Conservation (phyloP, 371 early-diverging fungal genomes). For the Rhizopus microsporus region DNA sequence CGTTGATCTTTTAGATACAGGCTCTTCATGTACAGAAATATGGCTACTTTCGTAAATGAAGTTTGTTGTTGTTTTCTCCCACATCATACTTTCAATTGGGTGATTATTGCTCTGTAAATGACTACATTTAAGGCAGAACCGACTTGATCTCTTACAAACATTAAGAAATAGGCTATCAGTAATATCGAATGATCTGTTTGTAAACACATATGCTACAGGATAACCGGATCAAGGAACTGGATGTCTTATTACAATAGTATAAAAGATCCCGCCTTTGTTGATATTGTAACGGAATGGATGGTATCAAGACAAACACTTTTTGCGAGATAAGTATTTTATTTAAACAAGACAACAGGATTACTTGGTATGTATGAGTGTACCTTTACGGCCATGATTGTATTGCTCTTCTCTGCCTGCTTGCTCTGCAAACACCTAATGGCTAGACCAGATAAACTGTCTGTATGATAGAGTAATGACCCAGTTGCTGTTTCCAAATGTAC, state of each 20-base stretch:
- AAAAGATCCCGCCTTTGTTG: conserved; percentile 22
- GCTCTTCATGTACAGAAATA: conserved; percentile 23
- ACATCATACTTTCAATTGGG: conserved; percentile 12
- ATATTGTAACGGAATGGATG: conserved; percentile 20
- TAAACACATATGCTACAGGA: too few species aligned
- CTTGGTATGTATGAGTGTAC: conserved; percentile 18
- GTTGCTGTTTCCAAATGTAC: conserved; percentile 20
- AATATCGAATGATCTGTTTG: too few species aligned
- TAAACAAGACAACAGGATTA: conserved; percentile 19
- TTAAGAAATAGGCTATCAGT: conserved; percentile 16
- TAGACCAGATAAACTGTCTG: conserved; percentile 21
- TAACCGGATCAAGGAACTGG: conserved; percentile 17
- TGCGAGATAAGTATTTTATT: conserved; percentile 21
- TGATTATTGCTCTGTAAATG: conserved; percentile 18
- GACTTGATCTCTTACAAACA: conserved; percentile 23
- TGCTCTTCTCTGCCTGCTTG: conserved; percentile 19
- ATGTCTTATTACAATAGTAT: conserved; percentile 20
- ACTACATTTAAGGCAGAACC: too few species aligned
- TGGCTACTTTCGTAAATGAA: conserved; percentile 21
- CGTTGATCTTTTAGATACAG: conserved; percentile 17
- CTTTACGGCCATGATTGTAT: conserved; percentile 22
- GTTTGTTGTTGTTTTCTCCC: conserved; percentile 18
- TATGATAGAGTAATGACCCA: conserved; percentile 20
- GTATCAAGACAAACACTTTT: conserved; percentile 20
- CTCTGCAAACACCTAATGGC: conserved; percentile 20